phyloP scores from a whole-genome alignment of 208 protist species.

The Zelonia costaricensis region DNA sequence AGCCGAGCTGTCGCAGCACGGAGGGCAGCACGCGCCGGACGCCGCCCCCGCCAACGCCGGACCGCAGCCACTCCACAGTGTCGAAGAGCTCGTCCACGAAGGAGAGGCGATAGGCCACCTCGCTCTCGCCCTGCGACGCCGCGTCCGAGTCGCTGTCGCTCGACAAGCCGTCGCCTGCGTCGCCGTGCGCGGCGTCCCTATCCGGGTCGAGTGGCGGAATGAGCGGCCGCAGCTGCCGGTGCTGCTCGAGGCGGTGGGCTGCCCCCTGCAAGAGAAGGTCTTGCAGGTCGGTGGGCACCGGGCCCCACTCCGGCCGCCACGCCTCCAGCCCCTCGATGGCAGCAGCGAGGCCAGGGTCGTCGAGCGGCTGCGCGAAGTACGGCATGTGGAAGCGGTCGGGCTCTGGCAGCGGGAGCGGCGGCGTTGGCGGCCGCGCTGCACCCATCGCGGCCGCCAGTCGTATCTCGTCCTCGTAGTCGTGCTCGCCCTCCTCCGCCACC shows the following conservation, averaged over 20 bases:
- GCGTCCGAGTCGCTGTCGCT: slow-evolving; percentile 1
- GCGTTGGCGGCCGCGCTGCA: no score
- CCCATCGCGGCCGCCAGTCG: no score
- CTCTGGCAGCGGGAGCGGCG: not conserved
- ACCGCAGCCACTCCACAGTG: slow-evolving; percentile 14
- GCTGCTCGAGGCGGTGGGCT: not conserved
- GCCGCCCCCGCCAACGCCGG: slow-evolving; percentile 7
- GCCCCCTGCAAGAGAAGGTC: not conserved
- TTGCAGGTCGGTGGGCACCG: not conserved
- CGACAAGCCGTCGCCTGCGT: not conserved
- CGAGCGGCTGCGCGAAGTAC: no score
- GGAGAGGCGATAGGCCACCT: slow-evolving; percentile 2
- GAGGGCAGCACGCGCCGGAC: not conserved
- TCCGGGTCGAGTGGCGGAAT: no score
- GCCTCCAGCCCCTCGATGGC: not conserved
- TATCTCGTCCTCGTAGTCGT: no score
- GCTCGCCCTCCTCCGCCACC: no score
- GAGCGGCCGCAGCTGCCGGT: not conserved
- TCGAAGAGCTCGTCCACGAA: slow-evolving; percentile 30
- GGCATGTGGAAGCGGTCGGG: not conserved
- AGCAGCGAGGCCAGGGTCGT: not conserved
- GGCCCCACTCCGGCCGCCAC: slow-evolving; percentile 10
- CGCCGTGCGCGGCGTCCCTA: not conserved
- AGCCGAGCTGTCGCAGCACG: slow-evolving; percentile 2
- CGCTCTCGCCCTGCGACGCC: not conserved